Evolutionary conservation across 2,329 filamentous ascomycete genomes (phyloP).

Genomic region (Didymosphaeria variabile): DNA sequence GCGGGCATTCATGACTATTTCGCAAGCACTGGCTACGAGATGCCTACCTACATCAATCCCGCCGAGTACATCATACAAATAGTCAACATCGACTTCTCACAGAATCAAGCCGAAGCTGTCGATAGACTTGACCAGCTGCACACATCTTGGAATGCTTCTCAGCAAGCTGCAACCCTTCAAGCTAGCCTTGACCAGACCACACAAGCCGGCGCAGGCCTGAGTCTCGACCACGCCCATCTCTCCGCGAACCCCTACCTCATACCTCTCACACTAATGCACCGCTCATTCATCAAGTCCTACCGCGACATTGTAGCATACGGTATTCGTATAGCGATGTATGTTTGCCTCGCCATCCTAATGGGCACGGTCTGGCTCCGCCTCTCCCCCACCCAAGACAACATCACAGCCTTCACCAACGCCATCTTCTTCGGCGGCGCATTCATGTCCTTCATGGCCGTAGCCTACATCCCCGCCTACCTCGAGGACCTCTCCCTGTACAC

Average conservation of each 20-base stretch:
- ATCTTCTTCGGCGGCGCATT: constrained; percentile 67
- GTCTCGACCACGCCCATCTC: constrained; percentile 7
- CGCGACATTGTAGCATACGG: constrained; percentile 86
- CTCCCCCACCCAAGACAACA: constrained; percentile 72
- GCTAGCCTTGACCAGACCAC: constrained; percentile 34
- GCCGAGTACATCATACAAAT: constrained; percentile 83
- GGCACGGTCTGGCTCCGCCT: constrained; percentile 87
- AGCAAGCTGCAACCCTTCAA: constrained; percentile 39
- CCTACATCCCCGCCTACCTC: constrained; percentile 84
- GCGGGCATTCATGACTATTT: constrained; percentile 70
- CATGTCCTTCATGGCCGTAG: constrained; percentile 68
- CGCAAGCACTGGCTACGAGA: constrained; percentile 64
- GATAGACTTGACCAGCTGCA: constrained; percentile 64
- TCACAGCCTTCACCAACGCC: constrained; percentile 83
- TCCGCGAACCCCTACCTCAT: constrained; percentile 61
- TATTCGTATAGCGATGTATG: constrained; percentile 84
- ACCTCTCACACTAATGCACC: constrained; percentile 74
- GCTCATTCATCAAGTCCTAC: constrained; percentile 83
- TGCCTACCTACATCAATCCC: constrained; percentile 78
- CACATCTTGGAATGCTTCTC: constrained; percentile 63
- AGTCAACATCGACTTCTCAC: constrained; percentile 78
- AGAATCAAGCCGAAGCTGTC: constrained; percentile 58
- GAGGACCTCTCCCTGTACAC: constrained; percentile 77
- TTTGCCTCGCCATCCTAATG: constrained; percentile 83
- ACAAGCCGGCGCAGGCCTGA: constrained; percentile 5